phyloP scores from a whole-genome alignment of 2,329 filamentous ascomycete genomes.

The Fusarium poae region DNA sequence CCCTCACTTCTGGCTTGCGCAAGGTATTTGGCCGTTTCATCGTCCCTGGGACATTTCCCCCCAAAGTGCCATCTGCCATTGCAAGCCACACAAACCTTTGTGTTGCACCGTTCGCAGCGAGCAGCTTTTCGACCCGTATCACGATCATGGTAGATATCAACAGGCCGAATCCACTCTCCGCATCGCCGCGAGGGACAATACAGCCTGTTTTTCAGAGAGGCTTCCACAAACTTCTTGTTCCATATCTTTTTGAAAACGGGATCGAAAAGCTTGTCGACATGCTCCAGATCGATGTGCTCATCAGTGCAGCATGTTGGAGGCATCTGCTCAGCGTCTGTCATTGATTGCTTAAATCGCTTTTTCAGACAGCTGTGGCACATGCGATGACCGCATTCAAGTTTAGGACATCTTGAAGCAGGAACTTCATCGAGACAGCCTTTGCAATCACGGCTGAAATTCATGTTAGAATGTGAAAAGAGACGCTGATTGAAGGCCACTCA shows the following conservation, averaged over 20 bases:
- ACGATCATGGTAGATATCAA: slow-evolving; percentile 71
- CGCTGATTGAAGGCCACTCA: slow-evolving; percentile 28
- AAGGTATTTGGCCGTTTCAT: slow-evolving; percentile 73
- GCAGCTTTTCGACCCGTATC: slow-evolving; percentile 73
- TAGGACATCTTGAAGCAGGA: slow-evolving; percentile 72
- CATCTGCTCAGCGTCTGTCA: slow-evolving; percentile 84
- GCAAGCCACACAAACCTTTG: slow-evolving; percentile 80
- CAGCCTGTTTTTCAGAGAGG: slow-evolving; percentile 77
- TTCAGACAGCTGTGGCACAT: slow-evolving; percentile 85
- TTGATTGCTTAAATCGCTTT: slow-evolving; percentile 79
- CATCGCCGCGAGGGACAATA: slow-evolving; percentile 82
- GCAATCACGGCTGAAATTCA: slow-evolving; percentile 72
- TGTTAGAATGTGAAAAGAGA: background rate
- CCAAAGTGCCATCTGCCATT: slow-evolving; percentile 79
- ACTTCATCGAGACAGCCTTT: slow-evolving; percentile 79
- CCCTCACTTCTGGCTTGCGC: slow-evolving; percentile 75
- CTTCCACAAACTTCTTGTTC: slow-evolving; percentile 85
- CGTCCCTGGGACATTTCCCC: slow-evolving; percentile 77
- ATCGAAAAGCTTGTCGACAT: slow-evolving; percentile 82
- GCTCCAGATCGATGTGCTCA: slow-evolving; percentile 78
- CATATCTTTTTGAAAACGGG: slow-evolving; percentile 80
- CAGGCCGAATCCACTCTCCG: slow-evolving; percentile 83
- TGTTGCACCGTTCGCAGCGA: slow-evolving; percentile 77
- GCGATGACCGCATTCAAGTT: slow-evolving; percentile 81
- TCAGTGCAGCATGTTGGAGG: slow-evolving; percentile 84